Base-by-base conservation (phyloP, 202 grass and related monocot genomes). In the Carex arenaria region DNA sequence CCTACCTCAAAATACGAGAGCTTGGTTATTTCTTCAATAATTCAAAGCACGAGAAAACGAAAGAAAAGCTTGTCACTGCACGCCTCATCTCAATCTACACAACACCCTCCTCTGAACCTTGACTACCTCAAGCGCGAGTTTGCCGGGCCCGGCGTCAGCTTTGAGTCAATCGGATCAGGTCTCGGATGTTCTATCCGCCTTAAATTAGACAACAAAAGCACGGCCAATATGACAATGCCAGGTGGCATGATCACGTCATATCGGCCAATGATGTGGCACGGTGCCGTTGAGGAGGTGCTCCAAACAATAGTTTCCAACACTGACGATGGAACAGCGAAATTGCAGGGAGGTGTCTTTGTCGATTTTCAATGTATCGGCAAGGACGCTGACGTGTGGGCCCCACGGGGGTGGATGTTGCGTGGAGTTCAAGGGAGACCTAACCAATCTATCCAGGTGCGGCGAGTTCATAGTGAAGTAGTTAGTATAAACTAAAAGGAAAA, bases 221-320 rank as follows among this genome's bases (percentile, higher is more conserved):
- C 59, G 64, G 92, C 89, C 61, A 90, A 85, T 64, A n/a, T 98
- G 79, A 89, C 94, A 82, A 89, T 95, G 79, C 95, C 95, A 13
- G 86, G 92, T 75, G 92, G 92, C 20, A 88, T 94, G 20, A 88
- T 98, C 82, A 98, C 90, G 10, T 93, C 95, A 4, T 98, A 98
- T 82, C 89, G 88, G 76, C 92, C 92, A 10, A 81, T 82, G 83
- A 93, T 98, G 95, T 98, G 95, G 95, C 92, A 98, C 43, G 89
- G 92, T 31, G 75, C 86, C 22, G 60, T 82, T 45, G 75, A 73
- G 13, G 92, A 98, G 82, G 82, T 93, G 69, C 84, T 98, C 38
- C 95, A 98, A 32, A 93, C 92, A 3, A 86, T 72, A 47, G 92
- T 94, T 70, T 81, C 79, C 8, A 64, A 87, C 83, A 71, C 73